Evolutionary conservation across 305 asterid genomes (phyloP).

Genomic region (Solanum chacoense): DNA sequence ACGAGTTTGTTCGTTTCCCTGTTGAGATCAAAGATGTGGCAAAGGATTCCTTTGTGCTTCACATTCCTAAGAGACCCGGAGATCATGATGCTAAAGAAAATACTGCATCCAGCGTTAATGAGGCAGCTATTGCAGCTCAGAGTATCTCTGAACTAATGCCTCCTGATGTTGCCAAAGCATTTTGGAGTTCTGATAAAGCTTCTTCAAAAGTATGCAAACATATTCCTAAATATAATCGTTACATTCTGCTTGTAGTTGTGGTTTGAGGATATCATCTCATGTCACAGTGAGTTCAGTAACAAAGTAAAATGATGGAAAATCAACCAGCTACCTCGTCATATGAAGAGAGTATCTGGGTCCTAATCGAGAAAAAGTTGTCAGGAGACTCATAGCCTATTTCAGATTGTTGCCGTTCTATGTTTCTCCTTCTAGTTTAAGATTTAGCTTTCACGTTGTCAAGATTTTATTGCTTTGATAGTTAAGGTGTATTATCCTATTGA

Average conservation of each 20-base stretch:
- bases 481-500: not conserved
- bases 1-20: conserved; percentile 74
- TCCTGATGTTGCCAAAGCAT: conserved; percentile 86
- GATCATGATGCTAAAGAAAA: conserved; percentile 47
- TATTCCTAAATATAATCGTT: not conserved
- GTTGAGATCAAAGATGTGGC: conserved; percentile 61
- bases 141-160: conserved; percentile 89
- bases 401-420: not conserved
- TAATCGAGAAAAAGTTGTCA: not conserved
- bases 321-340: not conserved
- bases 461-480: not conserved
- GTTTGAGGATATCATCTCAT: not conserved
- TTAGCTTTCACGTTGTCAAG: not conserved
- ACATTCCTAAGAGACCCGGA: conserved; percentile 48
- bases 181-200: conserved; percentile 63
- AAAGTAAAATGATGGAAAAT: not conserved
- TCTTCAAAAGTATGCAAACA: conserved; percentile 57
- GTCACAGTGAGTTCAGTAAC: not conserved
- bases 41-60: conserved; percentile 77
- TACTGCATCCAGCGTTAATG: conserved; percentile 34
- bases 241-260: not conserved
- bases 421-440: not conserved
- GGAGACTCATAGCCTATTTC: not conserved
- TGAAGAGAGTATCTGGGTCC: not conserved
- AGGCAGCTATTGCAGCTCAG: conserved; percentile 59